These are phyloP conservation scores for Aureobasidium sp. DNA, from an alignment of 2,329 filamentous ascomycete genomes.

Conservation along the genomic window DNA sequence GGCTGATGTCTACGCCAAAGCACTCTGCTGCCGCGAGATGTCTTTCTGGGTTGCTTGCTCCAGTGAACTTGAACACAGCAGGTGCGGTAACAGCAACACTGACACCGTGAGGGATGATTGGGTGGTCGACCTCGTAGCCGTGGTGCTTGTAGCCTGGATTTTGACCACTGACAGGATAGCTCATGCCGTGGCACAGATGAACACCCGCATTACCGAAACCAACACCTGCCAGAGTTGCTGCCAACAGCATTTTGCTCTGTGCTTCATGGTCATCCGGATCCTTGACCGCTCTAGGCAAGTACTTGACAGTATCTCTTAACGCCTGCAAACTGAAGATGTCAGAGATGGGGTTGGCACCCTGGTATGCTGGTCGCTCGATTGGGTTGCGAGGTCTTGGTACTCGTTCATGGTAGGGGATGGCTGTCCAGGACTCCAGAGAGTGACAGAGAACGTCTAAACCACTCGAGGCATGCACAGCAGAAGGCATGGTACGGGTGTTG, in stretches of 20 bases:
- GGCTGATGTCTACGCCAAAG: conserved; percentile 82
- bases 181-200: conserved; percentile 86
- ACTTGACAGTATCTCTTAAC: conserved; percentile 75
- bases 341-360: conserved; percentile 94
- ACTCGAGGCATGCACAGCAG: conserved; percentile 82
- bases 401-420: conserved; percentile 86
- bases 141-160: conserved; percentile 83
- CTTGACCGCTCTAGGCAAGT: conserved; percentile 75
- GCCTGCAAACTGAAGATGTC: conserved; percentile 93
- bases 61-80: conserved; percentile 90
- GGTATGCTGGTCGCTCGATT: conserved; percentile 84
- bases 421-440: conserved; percentile 92
- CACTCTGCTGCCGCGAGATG: conserved; percentile 82
- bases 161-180: conserved; percentile 91
- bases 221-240: conserved; percentile 86
- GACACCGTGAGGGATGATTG: conserved; percentile 92
- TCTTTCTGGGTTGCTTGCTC: conserved; percentile 79
- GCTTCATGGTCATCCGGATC: conserved; percentile 90
- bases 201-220: conserved; percentile 97
- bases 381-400: conserved; percentile 79
- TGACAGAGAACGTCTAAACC: conserved; percentile 95
- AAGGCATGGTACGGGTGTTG: conserved; percentile 93
- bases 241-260: conserved; percentile 90
- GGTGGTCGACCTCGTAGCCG: conserved; percentile 68
- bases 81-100: conserved; percentile 90